Evolutionary conservation across 2,329 filamentous ascomycete genomes (phyloP).

Genomic region (Fusarium guadeloupense): DNA sequence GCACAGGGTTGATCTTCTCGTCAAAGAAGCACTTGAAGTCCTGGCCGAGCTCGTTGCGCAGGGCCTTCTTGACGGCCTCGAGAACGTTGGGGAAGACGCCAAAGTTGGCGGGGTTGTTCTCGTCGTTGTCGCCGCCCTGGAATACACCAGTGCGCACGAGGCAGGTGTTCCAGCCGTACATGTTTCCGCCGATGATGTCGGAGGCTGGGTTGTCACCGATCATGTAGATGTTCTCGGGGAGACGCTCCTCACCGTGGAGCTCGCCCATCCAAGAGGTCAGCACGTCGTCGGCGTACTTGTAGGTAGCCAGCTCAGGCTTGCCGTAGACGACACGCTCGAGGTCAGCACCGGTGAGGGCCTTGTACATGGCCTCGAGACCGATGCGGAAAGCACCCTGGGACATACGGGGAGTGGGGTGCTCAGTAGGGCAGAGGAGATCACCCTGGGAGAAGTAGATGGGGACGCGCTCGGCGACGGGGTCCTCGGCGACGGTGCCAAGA

Average conservation of each 20-base stretch:
- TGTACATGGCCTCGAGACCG: slow-evolving; percentile 80
- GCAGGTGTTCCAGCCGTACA: slow-evolving; percentile 85
- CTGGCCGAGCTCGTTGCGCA: slow-evolving; percentile 74
- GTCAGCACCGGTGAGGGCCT: slow-evolving; percentile 65
- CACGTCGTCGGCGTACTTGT: slow-evolving; percentile 71
- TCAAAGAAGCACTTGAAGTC: slow-evolving; percentile 80
- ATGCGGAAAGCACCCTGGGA: slow-evolving; percentile 89
- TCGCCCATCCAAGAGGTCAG: slow-evolving; percentile 78
- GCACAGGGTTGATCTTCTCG: slow-evolving; percentile 74
- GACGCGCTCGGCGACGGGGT: slow-evolving; percentile 62
- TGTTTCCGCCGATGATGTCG: slow-evolving; percentile 70
- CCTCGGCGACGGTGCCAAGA: slow-evolving; percentile 69
- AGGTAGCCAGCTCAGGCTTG: slow-evolving; percentile 80
- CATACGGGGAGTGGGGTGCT: slow-evolving; percentile 80
- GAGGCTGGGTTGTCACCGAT: slow-evolving; percentile 77
- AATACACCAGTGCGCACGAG: slow-evolving; percentile 81
- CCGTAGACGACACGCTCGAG: slow-evolving; percentile 53
- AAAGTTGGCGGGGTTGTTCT: slow-evolving; percentile 80
- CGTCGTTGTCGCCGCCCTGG: slow-evolving; percentile 79
- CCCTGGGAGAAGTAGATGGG: slow-evolving; percentile 84
- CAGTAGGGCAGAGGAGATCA: slow-evolving; percentile 85
- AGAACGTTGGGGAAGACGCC: slow-evolving; percentile 79
- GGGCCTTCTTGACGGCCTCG: slow-evolving; percentile 70
- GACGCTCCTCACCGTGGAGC: slow-evolving; percentile 75
- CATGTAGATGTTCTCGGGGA: slow-evolving; percentile 82